Evolutionary conservation across 2,329 filamentous ascomycete species (phyloP).

Genomic region (Periglandula ipomoeae): DNA sequence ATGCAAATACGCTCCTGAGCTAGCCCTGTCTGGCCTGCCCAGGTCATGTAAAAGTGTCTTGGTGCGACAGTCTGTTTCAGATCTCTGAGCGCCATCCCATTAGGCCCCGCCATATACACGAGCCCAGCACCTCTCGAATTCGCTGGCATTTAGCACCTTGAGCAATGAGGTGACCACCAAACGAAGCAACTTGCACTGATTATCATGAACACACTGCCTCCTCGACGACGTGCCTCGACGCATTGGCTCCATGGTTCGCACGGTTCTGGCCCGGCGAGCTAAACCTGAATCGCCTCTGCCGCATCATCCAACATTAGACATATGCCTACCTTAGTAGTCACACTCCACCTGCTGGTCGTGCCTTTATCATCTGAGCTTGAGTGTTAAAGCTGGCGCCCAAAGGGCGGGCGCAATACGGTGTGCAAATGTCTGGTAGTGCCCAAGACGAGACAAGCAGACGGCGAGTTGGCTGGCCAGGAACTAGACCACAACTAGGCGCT

Average conservation of each 20-base stretch:
- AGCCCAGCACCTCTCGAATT: background rate
- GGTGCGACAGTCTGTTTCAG: slow-evolving; percentile 14
- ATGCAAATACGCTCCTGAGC: slow-evolving; percentile 9
- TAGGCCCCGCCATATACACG: background rate
- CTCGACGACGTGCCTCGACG: too few relatives aligned
- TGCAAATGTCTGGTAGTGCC: too few relatives aligned
- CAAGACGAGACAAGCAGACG: background rate
- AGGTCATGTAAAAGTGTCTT: background rate
- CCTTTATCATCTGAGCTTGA: background rate
- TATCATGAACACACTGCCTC: too few relatives aligned
- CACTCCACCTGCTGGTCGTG: too few relatives aligned
- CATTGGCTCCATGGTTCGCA: background rate
- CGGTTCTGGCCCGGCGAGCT: too few relatives aligned
- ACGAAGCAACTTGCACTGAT: too few relatives aligned
- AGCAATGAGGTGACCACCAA: too few relatives aligned
- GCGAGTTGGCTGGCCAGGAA: background rate
- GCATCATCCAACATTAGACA: too few relatives aligned
- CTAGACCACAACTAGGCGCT: background rate
- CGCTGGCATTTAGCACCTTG: too few relatives aligned
- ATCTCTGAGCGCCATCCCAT: slow-evolving; percentile 7
- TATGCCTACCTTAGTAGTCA: too few relatives aligned
- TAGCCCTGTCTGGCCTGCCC: slow-evolving; percentile 3
- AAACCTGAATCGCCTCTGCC: too few relatives aligned
- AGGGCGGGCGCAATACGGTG: background rate
- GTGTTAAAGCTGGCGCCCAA: too few relatives aligned